phyloP scores from a whole-genome alignment of 331 rosid genomes.

The Quercus tomentella region DNA sequence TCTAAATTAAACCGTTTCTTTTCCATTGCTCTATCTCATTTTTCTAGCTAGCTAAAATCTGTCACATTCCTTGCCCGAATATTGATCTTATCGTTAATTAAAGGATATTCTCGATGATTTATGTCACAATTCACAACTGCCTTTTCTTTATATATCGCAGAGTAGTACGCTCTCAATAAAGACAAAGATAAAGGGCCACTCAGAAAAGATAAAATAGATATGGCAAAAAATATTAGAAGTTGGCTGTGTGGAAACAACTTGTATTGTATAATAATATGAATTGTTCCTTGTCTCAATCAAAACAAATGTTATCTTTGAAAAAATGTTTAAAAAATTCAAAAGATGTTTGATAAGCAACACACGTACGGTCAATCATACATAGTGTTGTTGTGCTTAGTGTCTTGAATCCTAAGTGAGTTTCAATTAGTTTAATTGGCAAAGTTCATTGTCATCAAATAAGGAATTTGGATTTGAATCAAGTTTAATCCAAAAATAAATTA shows the following conservation, averaged over 20 bases:
- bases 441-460: too few relatives aligned
- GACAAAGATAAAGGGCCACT: slow-evolving; percentile 21
- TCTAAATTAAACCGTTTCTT: too few relatives aligned
- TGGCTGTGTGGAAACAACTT: not conserved
- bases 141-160: not conserved
- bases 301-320: not conserved
- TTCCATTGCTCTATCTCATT: slow-evolving; percentile 10
- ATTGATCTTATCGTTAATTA: slow-evolving; percentile 12
- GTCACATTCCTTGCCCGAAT: slow-evolving; percentile 19
- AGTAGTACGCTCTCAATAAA: not conserved
- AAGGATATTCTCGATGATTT: slow-evolving; percentile 19
- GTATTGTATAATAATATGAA: not conserved
- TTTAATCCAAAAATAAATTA: too few relatives aligned
- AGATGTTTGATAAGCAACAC: not conserved
- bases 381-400: too few relatives aligned
- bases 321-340: too few relatives aligned
- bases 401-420: too few relatives aligned
- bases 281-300: not conserved
- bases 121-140: slow-evolving; percentile 7
- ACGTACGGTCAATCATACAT: too few relatives aligned
- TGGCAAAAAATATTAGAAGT: not conserved
- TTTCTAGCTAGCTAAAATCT: slow-evolving; percentile 18
- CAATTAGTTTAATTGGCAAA: too few relatives aligned
- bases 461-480: too few relatives aligned
- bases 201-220: not conserved